Base-by-base conservation (phyloP, 257 asterid species). In the Ilex asprella region DNA sequence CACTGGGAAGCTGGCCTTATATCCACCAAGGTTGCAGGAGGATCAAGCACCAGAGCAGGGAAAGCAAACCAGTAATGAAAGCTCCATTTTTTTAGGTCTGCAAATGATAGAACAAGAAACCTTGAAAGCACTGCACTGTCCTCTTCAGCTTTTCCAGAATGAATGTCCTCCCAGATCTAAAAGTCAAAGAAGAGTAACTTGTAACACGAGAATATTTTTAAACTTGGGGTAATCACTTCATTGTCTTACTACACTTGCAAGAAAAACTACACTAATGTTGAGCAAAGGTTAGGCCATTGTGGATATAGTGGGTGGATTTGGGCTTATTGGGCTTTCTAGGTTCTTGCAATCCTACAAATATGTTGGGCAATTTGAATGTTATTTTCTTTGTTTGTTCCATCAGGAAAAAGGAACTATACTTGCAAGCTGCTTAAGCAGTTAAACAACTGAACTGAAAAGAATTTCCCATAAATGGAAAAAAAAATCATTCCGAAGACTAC, bases 61-160 rank as follows among this genome's bases (percentile, higher is more conserved):
- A 89, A 92, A 64, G 97, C 99, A 86, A 89, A 87, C 97, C 96
- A 92, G 72, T 89, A 92, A 72, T 76, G 80, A 53, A 92, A 92
- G 73, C 82, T 81, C 97, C 97, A 89, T 31, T 85, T 89, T 76
- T 92, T 92, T 81, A 92, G 82, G 86, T 92, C 99, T 2, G 96
- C 99, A 85, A 85, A 92, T 65, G 99, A 86, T 71, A 92, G 71
- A 69, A 92, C 81, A 58, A 92, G 80, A 79, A 92, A 92, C 67
- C 99, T 85, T 70, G 84, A 73, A 68, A 92, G 91, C 70, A 85
- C 68, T 43, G 89, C 72, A 79, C 84, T 64, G 68, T 85, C 82
- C 74, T 92, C 84, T 79, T 83, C 89, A 61, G 75, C 97, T 76
- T 86, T 86, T 58, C 97, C 97, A 1, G 88, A 83, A 62, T 65